Evolutionary conservation across 257 asterid genomes (phyloP).

Genomic region (Orobanche coerulescens): DNA sequence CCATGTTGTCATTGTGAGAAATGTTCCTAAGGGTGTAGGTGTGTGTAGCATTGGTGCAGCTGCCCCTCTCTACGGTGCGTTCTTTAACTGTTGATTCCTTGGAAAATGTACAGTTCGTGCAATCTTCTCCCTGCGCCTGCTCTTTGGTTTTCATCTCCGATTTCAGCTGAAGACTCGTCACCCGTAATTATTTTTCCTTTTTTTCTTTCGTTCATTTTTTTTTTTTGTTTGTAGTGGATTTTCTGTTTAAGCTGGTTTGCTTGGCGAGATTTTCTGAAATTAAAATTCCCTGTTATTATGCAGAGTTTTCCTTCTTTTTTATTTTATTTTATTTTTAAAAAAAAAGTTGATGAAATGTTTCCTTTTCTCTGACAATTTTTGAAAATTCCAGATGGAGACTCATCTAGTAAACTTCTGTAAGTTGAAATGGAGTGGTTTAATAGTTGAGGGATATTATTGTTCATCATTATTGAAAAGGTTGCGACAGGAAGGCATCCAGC

Average conservation of each 20-base stretch:
- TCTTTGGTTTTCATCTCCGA: slow-evolving; percentile 17
- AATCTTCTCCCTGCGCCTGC: slow-evolving; percentile 24
- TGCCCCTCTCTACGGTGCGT: slow-evolving; percentile 19
- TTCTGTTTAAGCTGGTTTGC: neutral
- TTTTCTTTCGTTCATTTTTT: neutral
- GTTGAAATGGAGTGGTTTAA: neutral
- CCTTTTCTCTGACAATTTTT: neutral
- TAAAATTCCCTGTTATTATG: neutral
- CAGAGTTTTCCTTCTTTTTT: neutral
- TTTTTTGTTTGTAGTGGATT: neutral
- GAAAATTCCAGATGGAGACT: too few species aligned
- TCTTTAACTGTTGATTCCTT: slow-evolving; percentile 6
- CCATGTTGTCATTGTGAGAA: too few species aligned
- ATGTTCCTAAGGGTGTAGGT: too few species aligned
- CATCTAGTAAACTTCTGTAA: too few species aligned
- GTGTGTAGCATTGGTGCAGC: too few species aligned
- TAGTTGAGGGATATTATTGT: neutral
- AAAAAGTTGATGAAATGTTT: neutral
- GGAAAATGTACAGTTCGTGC: slow-evolving; percentile 37
- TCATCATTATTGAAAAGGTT: too few species aligned
- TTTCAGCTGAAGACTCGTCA: slow-evolving; percentile 18
- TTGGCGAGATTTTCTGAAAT: neutral
- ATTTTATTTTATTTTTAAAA: neutral
- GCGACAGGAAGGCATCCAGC: too few species aligned
- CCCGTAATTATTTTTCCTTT: slow-evolving; percentile 7